A percentile compares a stretch with the other conserved stretches of the same genome.
These are phyloP conservation scores for Pleurotus giganteus DNA, from an alignment of 768 basidiomycete species.

Conservation along the genomic window DNA sequence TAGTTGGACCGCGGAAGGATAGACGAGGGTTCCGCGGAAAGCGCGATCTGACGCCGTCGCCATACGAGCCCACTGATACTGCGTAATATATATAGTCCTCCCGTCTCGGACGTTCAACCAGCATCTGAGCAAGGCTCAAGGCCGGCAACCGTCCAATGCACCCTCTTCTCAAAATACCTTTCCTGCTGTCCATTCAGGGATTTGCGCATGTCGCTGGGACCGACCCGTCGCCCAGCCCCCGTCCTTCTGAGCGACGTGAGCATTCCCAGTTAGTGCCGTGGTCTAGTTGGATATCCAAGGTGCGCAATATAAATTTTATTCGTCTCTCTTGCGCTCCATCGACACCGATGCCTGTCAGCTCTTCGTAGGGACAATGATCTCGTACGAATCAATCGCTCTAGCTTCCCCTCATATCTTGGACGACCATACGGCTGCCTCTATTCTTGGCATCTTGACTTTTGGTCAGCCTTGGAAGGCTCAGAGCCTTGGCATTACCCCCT, in stretches of 20 bases:
- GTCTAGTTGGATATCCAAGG: background rate
- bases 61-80: no score
- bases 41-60: no score
- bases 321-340: background rate
- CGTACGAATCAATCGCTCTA: background rate
- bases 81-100: no score
- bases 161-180: background rate
- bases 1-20: no score
- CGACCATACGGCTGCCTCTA: background rate
- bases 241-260: background rate
- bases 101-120: no score
- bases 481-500: constrained; percentile 12
- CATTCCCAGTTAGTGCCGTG: background rate
- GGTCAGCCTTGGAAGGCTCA: background rate
- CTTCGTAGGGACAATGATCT: background rate
- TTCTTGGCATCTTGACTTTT: background rate
- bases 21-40: no score
- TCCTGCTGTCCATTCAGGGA: background rate
- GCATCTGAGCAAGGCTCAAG: no score
- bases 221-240: background rate
- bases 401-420: background rate
- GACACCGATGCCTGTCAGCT: background rate
- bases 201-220: background rate
- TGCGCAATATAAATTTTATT: background rate
- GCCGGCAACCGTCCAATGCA: no score